A percentile compares a stretch with the other conserved stretches of the same genome.
phyloP scores from a whole-genome alignment of 75 land plant genomes.

The Adiantum capillusveneris region DNA sequence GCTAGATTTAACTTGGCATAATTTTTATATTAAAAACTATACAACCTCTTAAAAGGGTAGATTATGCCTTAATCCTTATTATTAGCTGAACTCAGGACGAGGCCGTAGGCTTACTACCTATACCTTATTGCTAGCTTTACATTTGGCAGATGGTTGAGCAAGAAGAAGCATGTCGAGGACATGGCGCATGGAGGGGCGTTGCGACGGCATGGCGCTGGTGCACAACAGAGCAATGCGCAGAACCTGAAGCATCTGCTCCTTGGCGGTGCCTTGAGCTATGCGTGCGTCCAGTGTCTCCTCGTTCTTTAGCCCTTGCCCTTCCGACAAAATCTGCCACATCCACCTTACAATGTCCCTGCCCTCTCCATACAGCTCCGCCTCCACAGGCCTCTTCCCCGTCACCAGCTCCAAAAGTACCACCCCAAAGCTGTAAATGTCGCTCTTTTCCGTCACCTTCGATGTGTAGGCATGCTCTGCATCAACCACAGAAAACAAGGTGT shows the following conservation, averaged over 20 bases:
- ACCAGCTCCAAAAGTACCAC: constrained; percentile 51
- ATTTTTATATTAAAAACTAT: no score
- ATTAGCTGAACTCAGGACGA: no score
- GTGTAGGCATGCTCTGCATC: constrained; percentile 51
- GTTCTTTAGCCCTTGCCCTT: not conserved
- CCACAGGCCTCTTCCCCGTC: constrained; percentile 41
- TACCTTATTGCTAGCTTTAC: no score
- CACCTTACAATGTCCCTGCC: constrained; percentile 41
- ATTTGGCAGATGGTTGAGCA: not conserved
- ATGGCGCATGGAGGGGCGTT: constrained; percentile 25
- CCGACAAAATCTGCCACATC: constrained; percentile 15
- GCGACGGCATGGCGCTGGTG: constrained; percentile 15
- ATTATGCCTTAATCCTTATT: no score
- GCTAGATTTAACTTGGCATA: no score
- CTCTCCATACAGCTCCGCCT: constrained; percentile 32
- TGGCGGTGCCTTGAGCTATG: not conserved
- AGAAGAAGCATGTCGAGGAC: constrained; percentile 18
- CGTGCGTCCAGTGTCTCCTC: constrained; percentile 13
- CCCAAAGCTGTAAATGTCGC: constrained; percentile 53
- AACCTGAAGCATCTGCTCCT: constrained; percentile 9
- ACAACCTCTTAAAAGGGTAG: no score
- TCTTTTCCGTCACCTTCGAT: constrained; percentile 51
- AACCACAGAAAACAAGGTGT: no score
- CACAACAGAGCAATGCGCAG: constrained; percentile 22
- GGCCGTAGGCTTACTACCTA: no score